Base-by-base conservation (phyloP, 2,329 filamentous ascomycete species). In the Claviceps sp. region DNA sequence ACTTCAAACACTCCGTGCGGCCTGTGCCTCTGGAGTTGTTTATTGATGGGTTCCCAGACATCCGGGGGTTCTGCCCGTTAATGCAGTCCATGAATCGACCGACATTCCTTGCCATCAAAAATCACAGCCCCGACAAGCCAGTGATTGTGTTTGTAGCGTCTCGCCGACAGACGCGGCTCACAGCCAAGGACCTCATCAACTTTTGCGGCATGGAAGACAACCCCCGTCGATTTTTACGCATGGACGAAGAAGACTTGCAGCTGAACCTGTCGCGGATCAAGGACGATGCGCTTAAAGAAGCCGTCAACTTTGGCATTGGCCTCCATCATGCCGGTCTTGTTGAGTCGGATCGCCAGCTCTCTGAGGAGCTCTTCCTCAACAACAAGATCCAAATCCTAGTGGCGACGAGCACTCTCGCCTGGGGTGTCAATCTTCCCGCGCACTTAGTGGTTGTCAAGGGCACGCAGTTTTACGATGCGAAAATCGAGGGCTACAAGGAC, bases 81-180 rank as follows among this genome's bases (percentile, higher is more conserved):
- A 98, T 98, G 93, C 91, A 97, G 69, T 95, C 89, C 0, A 98
- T 98, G 93, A 98, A 98, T 63, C 79, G 93, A 6, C 93, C 93
- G 2, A 96, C 93, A 0, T 98, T 97, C 69, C 72, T 97, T 37
- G 93, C 93, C 0, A 93, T 98, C 67, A 96, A 98, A 67, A 88
- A 84, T 11, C 94, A 98, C 68, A 96, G 90, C 43, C 93, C 94
- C 0, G 84, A 89, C 50, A 97, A 98, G 67, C 93, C 93, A 0
- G 93, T 97, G 8, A 98, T 98, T 65, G 93, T 98, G 1, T 98
- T 98, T 61, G 93, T 98, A 6, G 89, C 93, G 3, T 98, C 93
- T 18, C 84, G 94, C 62, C 78, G 93, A 61, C 93, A 98, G 72
- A 98, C 93, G 0, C 84, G 93, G 38, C 74, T 98, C 42, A 98